Evolutionary conservation across 2,329 filamentous ascomycete species (phyloP).

Genomic region (Eutypa lata): DNA sequence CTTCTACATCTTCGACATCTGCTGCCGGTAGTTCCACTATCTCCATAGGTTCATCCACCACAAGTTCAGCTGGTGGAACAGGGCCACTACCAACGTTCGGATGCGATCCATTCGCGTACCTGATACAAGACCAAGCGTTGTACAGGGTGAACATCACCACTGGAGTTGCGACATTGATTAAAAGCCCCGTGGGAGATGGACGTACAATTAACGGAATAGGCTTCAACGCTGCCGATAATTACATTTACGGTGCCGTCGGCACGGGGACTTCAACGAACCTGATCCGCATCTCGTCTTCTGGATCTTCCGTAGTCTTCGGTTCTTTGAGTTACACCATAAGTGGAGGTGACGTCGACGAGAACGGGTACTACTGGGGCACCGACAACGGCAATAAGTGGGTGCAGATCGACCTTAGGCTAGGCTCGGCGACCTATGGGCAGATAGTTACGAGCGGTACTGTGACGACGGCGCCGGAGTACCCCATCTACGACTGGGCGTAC

Average conservation of each 20-base stretch:
- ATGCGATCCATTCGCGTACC: background rate
- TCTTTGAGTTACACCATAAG: background rate
- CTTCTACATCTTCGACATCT: too few relatives aligned
- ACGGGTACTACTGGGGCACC: conserved; percentile 12
- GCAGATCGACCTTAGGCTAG: conserved; percentile 16
- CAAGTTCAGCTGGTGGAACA: background rate
- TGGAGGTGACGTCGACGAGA: background rate
- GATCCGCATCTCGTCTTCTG: background rate
- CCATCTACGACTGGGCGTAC: background rate
- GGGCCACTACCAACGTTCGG: background rate
- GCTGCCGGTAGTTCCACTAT: too few relatives aligned
- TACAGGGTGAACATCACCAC: background rate
- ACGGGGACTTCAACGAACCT: background rate
- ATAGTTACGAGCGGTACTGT: conserved; percentile 3
- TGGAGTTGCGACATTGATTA: background rate
- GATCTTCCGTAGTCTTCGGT: background rate
- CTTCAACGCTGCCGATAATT: background rate
- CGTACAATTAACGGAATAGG: conserved; percentile 1
- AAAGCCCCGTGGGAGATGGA: background rate
- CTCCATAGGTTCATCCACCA: too few relatives aligned
- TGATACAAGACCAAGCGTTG: background rate
- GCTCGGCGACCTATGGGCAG: conserved; percentile 12
- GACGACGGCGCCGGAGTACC: background rate
- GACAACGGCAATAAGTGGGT: conserved; percentile 10
- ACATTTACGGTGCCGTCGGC: conserved; percentile 1